Evolutionary conservation across 1,139 yeast genomes (phyloP), one percentile per base, ranked within the genome.

Genomic region (Nadsonia commutata): DNA sequence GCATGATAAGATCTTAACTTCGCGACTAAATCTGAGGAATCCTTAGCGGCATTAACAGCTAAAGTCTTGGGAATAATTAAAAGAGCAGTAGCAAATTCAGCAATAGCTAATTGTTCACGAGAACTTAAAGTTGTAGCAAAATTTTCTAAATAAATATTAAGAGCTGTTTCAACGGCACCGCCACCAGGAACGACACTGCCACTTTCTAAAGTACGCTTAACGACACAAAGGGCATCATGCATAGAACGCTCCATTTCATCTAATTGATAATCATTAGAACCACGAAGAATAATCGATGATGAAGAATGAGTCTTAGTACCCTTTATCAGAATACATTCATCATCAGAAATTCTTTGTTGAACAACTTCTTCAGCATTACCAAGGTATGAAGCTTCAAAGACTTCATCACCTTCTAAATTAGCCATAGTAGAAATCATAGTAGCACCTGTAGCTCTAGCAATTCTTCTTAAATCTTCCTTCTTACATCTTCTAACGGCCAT

Each of bases 401-500:
- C 85, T 64, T 93, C 99, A 45, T 93, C 98, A 55, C 99, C 98
- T 62, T 90, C 98, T 63, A 93, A 72, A 59, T 93, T 90, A 46
- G 95, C 80, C 74, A 93, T 76, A 50, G 84, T 81, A 48, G 84
- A 71, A 42, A 93, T 74, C 56, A 93, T 68, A 3, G 95, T 83
- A 37, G 96, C 99, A 48, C 99, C 99, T 3, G 97, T 85, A 37
- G 98, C 98, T 58, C 95, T 77, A 9, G 98, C 97, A 55, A 93
- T 90, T 68, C 98, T 78, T 63, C 95, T 77, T 56, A 93, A 71
- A 63, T 93, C 99, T 64, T 90, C 98, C 62, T 86, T 88, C 65
- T 86, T 85, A 71, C 97, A 88, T 56, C 99, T 78, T 70, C 99
- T 80, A 38, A 93, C 98, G 16, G 94, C 98, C 90, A 93, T 86